Evolutionary conservation across 1,284 basidiomycete species (phyloP), one percentile per base, ranked within the genome.

Genomic region (Pyrrhoderma noxium): DNA sequence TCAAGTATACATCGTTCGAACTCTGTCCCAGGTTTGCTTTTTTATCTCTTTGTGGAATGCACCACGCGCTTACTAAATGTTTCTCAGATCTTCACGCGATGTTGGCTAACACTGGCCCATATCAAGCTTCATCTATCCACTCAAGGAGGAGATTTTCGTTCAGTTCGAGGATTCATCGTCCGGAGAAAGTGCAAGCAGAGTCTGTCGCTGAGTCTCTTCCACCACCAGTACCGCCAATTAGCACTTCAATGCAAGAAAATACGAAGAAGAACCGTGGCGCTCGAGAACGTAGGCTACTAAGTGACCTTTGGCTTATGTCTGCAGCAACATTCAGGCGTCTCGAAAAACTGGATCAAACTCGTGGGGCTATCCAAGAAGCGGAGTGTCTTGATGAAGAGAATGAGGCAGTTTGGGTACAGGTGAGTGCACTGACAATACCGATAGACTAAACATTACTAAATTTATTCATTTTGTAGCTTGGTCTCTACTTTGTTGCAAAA

Each of bases 401-500:
- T 64, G 82, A 93, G 0, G 84, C 82, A 31, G 91, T 98, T 11
- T 98, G 94, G 93, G 87, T 95, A 7, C 94, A 95, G 76, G 89
- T 90, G 57, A 47, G 76, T 65, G n/a, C n/a, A n/a, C n/a, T 7
- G 13, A 23, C 19, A 46, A 11, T 36, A 36, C 18, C n/a, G 14
- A 7, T 16, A 25, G 56, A 49, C 40, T 53, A 51, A 18, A 25
- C 25, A 21, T 8, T 16, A n/a, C 4, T 19, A 36, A 21, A 46
- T 14, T n/a, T n/a, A n/a, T n/a, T n/a, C n/a, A 23, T 35, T 42
- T 22, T 39, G 0, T 58, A 93, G 85, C 74, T 93, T 38, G 91
- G 89, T 0, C 62, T 93, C 22, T 90, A 92, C 64, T 76, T 89
- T 59, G 63, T 74, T 37, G 77, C 81, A 1, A 63, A 81, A 18